A percentile compares a stretch with the other conserved stretches of the same genome.
phyloP scores from a whole-genome alignment of 2,329 filamentous ascomycete species.

The Dactylellina sp. region DNA sequence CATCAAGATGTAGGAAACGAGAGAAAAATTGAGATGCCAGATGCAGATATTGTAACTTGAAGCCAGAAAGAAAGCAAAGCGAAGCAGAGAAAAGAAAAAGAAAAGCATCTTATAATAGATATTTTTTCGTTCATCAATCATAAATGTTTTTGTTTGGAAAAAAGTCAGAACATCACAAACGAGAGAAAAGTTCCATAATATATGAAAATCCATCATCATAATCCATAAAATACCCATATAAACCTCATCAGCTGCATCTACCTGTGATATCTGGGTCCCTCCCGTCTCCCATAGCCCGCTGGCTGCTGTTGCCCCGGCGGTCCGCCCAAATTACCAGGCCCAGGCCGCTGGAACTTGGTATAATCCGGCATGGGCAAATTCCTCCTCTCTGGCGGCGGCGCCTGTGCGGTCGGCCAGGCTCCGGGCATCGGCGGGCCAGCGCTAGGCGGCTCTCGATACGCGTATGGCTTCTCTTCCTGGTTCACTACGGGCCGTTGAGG shows the following conservation, averaged over 20 bases:
- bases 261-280: conserved; percentile 30
- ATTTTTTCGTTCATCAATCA: neutral
- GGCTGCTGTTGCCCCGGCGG: conserved; percentile 18
- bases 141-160: neutral
- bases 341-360: conserved; percentile 28
- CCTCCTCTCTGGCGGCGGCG: conserved; percentile 29
- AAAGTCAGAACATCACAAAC: neutral
- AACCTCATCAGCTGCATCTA: neutral
- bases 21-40: conserved; percentile 2
- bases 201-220: no score
- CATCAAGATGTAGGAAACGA: neutral
- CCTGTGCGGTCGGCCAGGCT: conserved; percentile 35
- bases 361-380: conserved; percentile 36
- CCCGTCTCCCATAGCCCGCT: conserved; percentile 20
- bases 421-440: conserved; percentile 47
- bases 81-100: neutral
- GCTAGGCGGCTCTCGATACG: conserved; percentile 27
- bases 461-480: conserved; percentile 17
- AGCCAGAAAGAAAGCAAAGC: no score
- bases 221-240: no score
- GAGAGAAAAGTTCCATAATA: no score
- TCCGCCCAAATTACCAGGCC: conserved; percentile 24
- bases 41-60: neutral
- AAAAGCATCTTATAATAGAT: neutral
- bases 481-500: conserved; percentile 35